These are phyloP conservation scores for Tetrapisispora fleetii DNA, from an alignment of 805 yeast genomes.

Conservation along the genomic window DNA sequence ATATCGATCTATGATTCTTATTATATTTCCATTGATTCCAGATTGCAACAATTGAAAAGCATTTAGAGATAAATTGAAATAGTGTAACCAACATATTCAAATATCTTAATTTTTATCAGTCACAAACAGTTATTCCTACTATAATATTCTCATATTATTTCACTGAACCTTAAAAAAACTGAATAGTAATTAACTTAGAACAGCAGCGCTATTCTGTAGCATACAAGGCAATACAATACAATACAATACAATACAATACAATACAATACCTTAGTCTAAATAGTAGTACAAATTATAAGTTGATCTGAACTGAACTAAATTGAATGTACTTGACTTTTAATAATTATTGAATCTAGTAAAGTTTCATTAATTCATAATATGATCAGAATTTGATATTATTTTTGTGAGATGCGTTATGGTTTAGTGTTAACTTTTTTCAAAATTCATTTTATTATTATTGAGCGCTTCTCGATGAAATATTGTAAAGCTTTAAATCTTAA, in stretches of 20 bases:
- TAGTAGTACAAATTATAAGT: too few species aligned
- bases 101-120: not conserved
- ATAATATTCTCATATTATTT: not conserved
- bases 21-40: slow-evolving; percentile 21
- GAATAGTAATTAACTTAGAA: too few species aligned
- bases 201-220: too few species aligned
- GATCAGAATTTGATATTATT: too few species aligned
- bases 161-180: not conserved
- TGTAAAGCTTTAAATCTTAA: not conserved
- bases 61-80: slow-evolving; percentile 6
- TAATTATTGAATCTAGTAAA: too few species aligned
- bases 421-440: not conserved
- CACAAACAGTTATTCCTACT: not conserved
- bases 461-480: not conserved
- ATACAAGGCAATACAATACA: too few species aligned
- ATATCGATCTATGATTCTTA: slow-evolving; percentile 25
- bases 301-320: too few species aligned
- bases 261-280: too few species aligned
- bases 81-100: slow-evolving; percentile 2
- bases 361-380: too few species aligned
- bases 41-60: slow-evolving; percentile 8
- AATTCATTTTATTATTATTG: not conserved
- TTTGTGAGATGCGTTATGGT: not conserved
- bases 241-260: too few species aligned
- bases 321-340: too few species aligned